A percentile compares a stretch with the other conserved stretches of the same genome.
phyloP scores from a whole-genome alignment of 495 filamentous ascomycete species.

The Lophiostoma macrostomum region DNA sequence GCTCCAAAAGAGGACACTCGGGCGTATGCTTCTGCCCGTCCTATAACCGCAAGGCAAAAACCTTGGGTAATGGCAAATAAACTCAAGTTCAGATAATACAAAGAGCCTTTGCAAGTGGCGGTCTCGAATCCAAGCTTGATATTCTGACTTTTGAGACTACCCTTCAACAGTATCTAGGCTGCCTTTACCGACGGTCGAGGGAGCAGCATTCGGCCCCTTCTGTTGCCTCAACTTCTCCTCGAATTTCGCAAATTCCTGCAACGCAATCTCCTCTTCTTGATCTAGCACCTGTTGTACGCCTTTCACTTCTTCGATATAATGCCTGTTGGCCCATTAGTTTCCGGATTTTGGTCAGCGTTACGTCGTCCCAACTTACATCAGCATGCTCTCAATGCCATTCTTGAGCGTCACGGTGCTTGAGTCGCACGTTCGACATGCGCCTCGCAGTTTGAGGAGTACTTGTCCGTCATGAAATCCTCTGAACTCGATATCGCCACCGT shows the following conservation, averaged over 20 bases:
- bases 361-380: slow-evolving; percentile 24
- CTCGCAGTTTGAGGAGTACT: slow-evolving; percentile 81
- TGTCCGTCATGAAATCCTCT: slow-evolving; percentile 82
- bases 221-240: slow-evolving; percentile 87
- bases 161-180: slow-evolving; percentile 59
- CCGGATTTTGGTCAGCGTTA: not conserved
- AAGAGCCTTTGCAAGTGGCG: no score
- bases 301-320: slow-evolving; percentile 91
- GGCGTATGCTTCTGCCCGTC: no score
- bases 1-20: no score
- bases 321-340: slow-evolving; percentile 41
- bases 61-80: no score
- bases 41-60: no score
- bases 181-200: slow-evolving; percentile 64
- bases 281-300: slow-evolving; percentile 89
- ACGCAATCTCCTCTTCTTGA: slow-evolving; percentile 84
- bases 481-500: slow-evolving; percentile 95
- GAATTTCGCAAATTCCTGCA: slow-evolving; percentile 90
- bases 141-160: no score
- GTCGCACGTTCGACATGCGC: slow-evolving; percentile 93
- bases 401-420: slow-evolving; percentile 92
- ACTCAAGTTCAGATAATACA: no score
- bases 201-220: slow-evolving; percentile 57
- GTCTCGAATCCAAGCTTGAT: no score
- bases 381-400: slow-evolving; percentile 79